Percentiles rank a stretch among this genome's conserved stretches.
Conservation (phyloP, 2,329 filamentous ascomycete species). For the Fusarium acutatum region DNA sequence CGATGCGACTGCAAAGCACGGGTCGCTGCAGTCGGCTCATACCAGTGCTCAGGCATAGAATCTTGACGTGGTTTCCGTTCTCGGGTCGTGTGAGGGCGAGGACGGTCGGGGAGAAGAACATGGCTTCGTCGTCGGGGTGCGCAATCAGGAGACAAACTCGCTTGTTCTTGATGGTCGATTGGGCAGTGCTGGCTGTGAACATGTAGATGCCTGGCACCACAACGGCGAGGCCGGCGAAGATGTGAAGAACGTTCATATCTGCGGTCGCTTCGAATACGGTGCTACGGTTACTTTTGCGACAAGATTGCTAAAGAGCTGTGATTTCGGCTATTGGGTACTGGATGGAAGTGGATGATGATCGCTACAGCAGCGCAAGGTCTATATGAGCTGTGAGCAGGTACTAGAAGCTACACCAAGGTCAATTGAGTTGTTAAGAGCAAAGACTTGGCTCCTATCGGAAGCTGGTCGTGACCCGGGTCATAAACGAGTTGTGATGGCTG, state of each 20-base stretch:
- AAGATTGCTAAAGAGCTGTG: not conserved
- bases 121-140: slow-evolving; percentile 97
- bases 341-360: not conserved
- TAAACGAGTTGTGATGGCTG: not conserved
- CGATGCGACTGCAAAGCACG: slow-evolving; percentile 11
- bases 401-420: not conserved
- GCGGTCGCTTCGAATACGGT: not conserved
- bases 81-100: slow-evolving; percentile 83
- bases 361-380: not conserved
- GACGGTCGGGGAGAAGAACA: slow-evolving; percentile 96
- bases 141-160: slow-evolving; percentile 92
- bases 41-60: slow-evolving; percentile 91
- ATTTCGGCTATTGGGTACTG: not conserved
- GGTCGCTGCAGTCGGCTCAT: slow-evolving; percentile 27
- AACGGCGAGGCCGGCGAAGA: slow-evolving; percentile 43
- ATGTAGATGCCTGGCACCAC: slow-evolving; percentile 62
- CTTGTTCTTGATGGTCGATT: slow-evolving; percentile 74
- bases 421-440: not conserved
- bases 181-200: slow-evolving; percentile 57
- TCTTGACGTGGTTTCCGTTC: slow-evolving; percentile 89
- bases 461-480: not conserved
- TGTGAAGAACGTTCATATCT: slow-evolving; percentile 36
- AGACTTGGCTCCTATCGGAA: not conserved
- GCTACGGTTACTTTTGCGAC: not conserved
- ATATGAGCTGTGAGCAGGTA: not conserved